Percentiles rank a stretch among this genome's conserved stretches.
These are phyloP conservation scores for Dictyostelium firmibasis DNA, from an alignment of 78 protist species.

Conservation along the genomic window DNA sequence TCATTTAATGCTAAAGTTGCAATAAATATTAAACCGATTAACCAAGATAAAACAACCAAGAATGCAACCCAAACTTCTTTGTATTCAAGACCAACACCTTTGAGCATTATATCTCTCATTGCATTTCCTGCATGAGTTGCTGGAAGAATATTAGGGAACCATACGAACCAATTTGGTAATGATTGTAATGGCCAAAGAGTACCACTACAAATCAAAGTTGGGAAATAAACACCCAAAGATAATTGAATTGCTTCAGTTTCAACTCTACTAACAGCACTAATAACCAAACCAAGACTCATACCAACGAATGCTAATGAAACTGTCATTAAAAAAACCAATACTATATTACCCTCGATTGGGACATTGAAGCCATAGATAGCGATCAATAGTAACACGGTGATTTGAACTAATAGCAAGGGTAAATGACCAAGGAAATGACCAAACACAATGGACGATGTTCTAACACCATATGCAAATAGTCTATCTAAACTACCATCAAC, in stretches of 20 bases:
- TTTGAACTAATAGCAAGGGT: slow-evolving; percentile 29
- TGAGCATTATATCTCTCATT: slow-evolving; percentile 59
- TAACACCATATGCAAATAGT: slow-evolving; percentile 37
- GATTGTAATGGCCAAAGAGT: slow-evolving; percentile 42
- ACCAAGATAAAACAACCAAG: background rate
- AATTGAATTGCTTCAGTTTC: slow-evolving; percentile 78
- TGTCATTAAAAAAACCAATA: slow-evolving; percentile 22
- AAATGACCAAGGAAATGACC: slow-evolving; percentile 41
- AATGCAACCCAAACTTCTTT: slow-evolving; percentile 8
- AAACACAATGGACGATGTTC: background rate
- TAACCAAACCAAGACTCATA: slow-evolving; percentile 41
- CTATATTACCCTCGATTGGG: slow-evolving; percentile 48
- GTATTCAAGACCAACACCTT: slow-evolving; percentile 16
- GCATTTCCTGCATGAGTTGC: slow-evolving; percentile 62
- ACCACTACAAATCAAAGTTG: slow-evolving; percentile 71
- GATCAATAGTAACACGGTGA: slow-evolving; percentile 18
- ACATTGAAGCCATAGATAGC: slow-evolving; percentile 22
- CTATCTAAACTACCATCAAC: slow-evolving; percentile 74
- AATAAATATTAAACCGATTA: background rate
- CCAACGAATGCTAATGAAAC: slow-evolving; percentile 19
- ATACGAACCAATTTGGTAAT: slow-evolving; percentile 51
- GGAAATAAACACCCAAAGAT: slow-evolving; percentile 65
- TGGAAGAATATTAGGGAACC: slow-evolving; percentile 42
- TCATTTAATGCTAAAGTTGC: background rate
- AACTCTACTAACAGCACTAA: slow-evolving; percentile 4